A percentile compares a stretch with the other conserved stretches of the same genome.
Conservation (phyloP, 2,329 filamentous ascomycete genomes). For the Plectosphaerella plurivora region DNA sequence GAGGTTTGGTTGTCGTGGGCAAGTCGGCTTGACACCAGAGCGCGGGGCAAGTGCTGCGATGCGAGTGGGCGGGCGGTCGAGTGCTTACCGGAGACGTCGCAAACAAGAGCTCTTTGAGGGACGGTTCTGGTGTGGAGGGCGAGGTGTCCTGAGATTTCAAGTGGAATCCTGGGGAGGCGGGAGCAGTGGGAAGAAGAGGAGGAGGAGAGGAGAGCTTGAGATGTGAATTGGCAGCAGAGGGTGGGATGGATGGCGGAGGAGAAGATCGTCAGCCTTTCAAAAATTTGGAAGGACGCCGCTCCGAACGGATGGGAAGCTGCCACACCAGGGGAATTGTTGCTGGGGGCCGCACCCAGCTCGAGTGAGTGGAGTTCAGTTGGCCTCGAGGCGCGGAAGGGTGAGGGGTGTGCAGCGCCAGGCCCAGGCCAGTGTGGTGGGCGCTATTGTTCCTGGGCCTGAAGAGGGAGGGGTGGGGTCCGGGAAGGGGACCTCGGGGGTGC, state of each 20-base stretch:
- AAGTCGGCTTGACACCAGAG: background rate
- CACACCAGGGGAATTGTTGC: conserved; percentile 12
- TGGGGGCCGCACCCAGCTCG: conserved; percentile 5
- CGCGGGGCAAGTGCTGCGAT: too few species aligned
- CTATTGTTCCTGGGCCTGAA: too few species aligned
- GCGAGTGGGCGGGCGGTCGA: too few species aligned
- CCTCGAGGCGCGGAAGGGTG: background rate
- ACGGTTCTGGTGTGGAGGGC: background rate
- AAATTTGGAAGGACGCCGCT: conserved; percentile 14
- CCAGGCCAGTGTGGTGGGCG: background rate
- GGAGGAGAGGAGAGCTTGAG: conserved; percentile 8
- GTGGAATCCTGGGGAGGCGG: background rate
- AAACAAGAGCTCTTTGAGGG: too few species aligned
- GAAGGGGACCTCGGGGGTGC: background rate
- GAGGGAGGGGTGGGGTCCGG: too few species aligned
- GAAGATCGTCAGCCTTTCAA: conserved; percentile 16
- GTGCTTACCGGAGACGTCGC: too few species aligned
- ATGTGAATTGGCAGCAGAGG: conserved; percentile 9
- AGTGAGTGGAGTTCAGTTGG: background rate
- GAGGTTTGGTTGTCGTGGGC: background rate
- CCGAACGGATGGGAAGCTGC: conserved; percentile 4
- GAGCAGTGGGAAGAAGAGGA: conserved; percentile 2
- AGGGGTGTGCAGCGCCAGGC: background rate
- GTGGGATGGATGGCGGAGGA: conserved; percentile 12
- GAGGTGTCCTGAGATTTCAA: background rate